Conservation (phyloP, 2,329 filamentous ascomycete genomes). For the Pseudogymnoascus sp. region DNA sequence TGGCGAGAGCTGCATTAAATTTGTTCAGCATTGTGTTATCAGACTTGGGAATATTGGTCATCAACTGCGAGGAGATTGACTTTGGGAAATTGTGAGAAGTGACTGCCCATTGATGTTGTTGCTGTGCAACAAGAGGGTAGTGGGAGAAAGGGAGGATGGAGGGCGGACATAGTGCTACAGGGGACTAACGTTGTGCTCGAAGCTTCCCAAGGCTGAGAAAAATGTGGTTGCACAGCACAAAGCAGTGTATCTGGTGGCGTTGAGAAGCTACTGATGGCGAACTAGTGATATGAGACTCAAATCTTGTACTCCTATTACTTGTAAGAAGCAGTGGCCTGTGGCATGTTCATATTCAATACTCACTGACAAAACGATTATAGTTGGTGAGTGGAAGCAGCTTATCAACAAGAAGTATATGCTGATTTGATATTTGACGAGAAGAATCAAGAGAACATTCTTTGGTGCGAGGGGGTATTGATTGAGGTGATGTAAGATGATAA, state of each 20-base stretch:
- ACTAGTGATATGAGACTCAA: background rate
- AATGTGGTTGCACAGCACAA: constrained; percentile 3
- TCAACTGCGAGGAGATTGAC: background rate
- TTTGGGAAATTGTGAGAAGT: background rate
- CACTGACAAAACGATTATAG: background rate
- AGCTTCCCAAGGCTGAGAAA: background rate
- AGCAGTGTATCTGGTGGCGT: background rate
- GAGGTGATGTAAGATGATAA: background rate
- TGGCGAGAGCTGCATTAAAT: background rate
- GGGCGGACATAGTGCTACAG: background rate
- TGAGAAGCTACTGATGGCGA: background rate
- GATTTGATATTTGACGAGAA: background rate
- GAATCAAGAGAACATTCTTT: background rate
- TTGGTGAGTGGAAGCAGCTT: background rate
- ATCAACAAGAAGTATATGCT: background rate
- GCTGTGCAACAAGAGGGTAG: background rate
- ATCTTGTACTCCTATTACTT: constrained; percentile 6
- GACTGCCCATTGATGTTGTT: background rate
- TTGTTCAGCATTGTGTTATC: background rate
- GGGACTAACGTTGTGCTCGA: background rate
- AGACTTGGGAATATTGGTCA: background rate
- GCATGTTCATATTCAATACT: background rate
- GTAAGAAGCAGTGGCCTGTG: background rate
- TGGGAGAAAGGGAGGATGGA: background rate
- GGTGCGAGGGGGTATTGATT: background rate